Evolutionary conservation across 768 basidiomycete species (phyloP), one percentile per base, ranked within the genome.

Genomic region (Mycena epipterygia): DNA sequence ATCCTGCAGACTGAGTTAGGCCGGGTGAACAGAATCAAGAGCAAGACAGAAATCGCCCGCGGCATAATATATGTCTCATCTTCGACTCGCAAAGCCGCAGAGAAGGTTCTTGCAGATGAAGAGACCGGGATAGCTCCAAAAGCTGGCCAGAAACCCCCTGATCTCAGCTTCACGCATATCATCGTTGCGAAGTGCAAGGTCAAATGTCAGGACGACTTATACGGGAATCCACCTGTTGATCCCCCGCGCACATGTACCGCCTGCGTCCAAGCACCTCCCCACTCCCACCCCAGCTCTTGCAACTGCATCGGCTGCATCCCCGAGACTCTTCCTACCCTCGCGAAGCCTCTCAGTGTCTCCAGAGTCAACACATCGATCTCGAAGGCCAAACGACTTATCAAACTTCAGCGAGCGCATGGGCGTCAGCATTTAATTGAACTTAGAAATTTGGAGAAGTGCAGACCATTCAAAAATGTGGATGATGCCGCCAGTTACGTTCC

Each of bases 251-350:
- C 1, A 29, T 58, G 57, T n/a, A 11, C 17, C 2, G 30, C 57
- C 14, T 58, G 57, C 19, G 13, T 17, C 17, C 8, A 5, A 5
- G 12, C 42, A 14, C 57, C 57, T 5, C 57, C 57, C 2, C 41
- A 39, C 0, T 1, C 25, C 4, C 41, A 13, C 12, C 57, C 25
- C 7, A n/a, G 8, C 3, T 4, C 12, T 27, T 58, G 57, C 19
- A 58, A 41, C 16, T 58, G 57, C 57, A 58, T 39, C 27, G 41
- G 57, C 19, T 61, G 46, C n/a, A 25, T 61, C 2, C 57, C 57
- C 41, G 57, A 58, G 11, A 42, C 8, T 0, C 19, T 58, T n/a
- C 2, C 35, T 5, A 14, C 41, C 11, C 13, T 19, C n/a, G 3
- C 21, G 5, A 58, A 58, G 44, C 57, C 23, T 0, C 7, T 29